These are phyloP conservation scores for Luffa acutangula DNA, from an alignment of 306 rosid species.

Conservation along the genomic window DNA sequence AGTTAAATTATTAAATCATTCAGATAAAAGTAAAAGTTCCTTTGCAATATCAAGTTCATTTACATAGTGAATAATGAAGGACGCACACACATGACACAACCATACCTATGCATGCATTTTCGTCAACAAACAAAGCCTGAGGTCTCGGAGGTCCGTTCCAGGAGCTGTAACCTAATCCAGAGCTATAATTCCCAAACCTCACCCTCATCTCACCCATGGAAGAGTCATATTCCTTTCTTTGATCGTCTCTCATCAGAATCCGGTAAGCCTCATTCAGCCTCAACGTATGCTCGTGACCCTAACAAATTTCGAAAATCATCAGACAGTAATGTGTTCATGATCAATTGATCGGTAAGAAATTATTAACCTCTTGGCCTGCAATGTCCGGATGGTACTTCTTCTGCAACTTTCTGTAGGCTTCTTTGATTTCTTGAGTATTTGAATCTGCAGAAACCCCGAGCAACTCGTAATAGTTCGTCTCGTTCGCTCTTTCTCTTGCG, in stretches of 20 bases:
- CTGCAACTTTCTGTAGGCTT: constrained; percentile 67
- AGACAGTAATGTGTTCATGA: not conserved
- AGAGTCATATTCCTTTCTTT: constrained; percentile 47
- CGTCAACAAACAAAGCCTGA: constrained; percentile 75
- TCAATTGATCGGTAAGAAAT: no score
- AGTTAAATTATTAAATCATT: no score
- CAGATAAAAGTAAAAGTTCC: no score
- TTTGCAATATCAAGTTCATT: not conserved
- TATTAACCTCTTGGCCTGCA: constrained; percentile 56
- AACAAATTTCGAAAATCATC: not conserved
- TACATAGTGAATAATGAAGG: not conserved
- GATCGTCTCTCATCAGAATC: constrained; percentile 52
- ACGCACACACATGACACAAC: not conserved
- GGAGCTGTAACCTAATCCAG: constrained; percentile 37
- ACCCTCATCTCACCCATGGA: constrained; percentile 38
- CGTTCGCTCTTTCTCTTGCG: constrained; percentile 12
- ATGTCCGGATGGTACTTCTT: constrained; percentile 75
- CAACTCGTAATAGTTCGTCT: constrained; percentile 49
- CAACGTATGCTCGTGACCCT: constrained; percentile 62
- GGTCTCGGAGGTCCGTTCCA: constrained; percentile 66
- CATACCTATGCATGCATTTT: constrained; percentile 68
- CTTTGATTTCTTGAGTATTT: constrained; percentile 38
- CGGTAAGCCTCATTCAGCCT: constrained; percentile 59
- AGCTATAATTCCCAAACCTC: constrained; percentile 19
- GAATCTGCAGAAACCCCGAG: constrained; percentile 62